Evolutionary conservation across 371 early-diverging fungal genomes (phyloP), one percentile per base, ranked within the genome.

Genomic region (Entomophthora muscae): DNA sequence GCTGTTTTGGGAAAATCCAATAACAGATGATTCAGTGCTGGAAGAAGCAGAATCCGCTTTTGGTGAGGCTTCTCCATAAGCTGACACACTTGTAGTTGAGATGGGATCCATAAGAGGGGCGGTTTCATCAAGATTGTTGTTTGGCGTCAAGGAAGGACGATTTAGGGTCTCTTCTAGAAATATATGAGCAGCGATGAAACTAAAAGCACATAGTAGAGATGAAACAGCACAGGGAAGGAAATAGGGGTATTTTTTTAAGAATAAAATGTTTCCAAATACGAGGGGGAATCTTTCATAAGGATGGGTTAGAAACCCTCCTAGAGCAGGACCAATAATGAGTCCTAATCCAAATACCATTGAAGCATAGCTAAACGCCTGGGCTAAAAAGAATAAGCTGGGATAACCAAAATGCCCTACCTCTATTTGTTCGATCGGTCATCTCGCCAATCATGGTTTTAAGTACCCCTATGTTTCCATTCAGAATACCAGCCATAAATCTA

Each of bases 381-480:
- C 55, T 61, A 56, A 3, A 1, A 26, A 3, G 23, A 27, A 26
- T 30, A 55, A 31, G n/a, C 57, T 54, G n/a, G 23, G 17, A n/a
- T n/a, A n/a, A n/a, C n/a, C n/a, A n/a, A n/a, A n/a, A n/a, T n/a
- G n/a, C n/a, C n/a, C n/a, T 69, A 27, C 80, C 81, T 66, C 83
- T 81, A 66, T 74, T n/a, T n/a, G n/a, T n/a, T n/a, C n/a, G n/a
- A n/a, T n/a, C n/a, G n/a, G n/a, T n/a, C n/a, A n/a, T n/a, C 68
- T 95, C 95, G 1, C 86, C 89, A 27, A 92, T 72, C 72, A 90
- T 84, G 24, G 85, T 82, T 68, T 92, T 93, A 29, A 86, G 75
- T 1, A 90, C 88, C 3, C 86, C 87, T 5, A 86, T 76, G 66
- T 91, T n/a, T n/a, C n/a, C n/a, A n/a, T n/a, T n/a, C n/a, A n/a